Base-by-base conservation (phyloP, 768 basidiomycete species). In the Lenzites betulinus region DNA sequence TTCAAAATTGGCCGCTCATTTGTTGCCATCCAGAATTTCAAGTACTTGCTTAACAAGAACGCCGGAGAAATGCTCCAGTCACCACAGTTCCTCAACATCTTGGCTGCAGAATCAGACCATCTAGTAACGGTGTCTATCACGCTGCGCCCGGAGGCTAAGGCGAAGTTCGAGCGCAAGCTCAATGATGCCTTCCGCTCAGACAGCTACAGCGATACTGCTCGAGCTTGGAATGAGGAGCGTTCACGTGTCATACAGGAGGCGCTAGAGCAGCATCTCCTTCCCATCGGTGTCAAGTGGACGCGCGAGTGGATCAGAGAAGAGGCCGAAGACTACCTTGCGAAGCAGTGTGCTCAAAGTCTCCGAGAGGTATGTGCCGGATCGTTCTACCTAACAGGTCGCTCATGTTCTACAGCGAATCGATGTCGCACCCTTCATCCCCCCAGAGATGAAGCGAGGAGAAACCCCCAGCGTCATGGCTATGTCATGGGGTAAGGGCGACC, bases 401-500 rank as follows among this genome's bases (percentile, higher is more conserved):
- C 38, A n/a, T 22, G 2, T 28, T 2, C 26, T 62, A 16, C 67
- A 97, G 95, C 85, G 92, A 53, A 82, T 94, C 66, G 89, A 95
- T 69, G 85, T 90, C 9, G 89, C 89, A 7, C 92, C 95, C 1
- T 95, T 84, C 67, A 70, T 75, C 25, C 83, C 83, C 5, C 74
- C 78, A 0, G 81, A 82, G 7, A 84, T 90, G 76, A 86, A 84
- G 57, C 75, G 80, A 53, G 94, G 92, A 13, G 85, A 92, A 69
- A 77, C 83, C 41, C 74, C 95, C 49, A 81, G 88, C 22, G 93
- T 98, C 22, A 81, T 99, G 42, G 92, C 95, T 3, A 74, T 96
- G 58, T 96, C 95, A 7, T 95, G 93, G 88, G 97, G 97, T 38
- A 89, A 92, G 75, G 97, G 97, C 38, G 95, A 97, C 67, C 92